Percentiles rank a stretch among this genome's conserved stretches.
Evolutionary conservation across 371 early-diverging fungal genomes (phyloP).

Genomic region (Basidiobolus meristosporus): DNA sequence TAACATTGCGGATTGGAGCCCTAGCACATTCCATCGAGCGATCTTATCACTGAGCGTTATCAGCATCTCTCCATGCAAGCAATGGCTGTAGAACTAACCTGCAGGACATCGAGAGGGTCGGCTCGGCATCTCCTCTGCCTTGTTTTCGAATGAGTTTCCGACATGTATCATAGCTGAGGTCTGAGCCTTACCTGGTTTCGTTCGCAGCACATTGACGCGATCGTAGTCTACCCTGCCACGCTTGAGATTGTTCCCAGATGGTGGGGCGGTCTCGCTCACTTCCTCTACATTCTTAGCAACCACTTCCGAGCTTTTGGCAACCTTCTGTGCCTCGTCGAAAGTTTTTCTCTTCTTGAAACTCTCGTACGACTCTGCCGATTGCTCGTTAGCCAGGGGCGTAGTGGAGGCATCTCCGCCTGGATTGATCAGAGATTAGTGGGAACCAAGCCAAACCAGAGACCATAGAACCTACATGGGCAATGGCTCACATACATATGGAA

Average conservation of each 20-base stretch:
- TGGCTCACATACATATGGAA: slow-evolving; percentile 64
- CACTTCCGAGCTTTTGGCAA: not conserved
- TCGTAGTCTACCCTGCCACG: slow-evolving; percentile 38
- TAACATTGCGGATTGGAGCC: slow-evolving; percentile 47
- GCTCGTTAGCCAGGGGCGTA: slow-evolving; percentile 22
- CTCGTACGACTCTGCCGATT: slow-evolving; percentile 15
- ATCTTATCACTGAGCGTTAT: slow-evolving; percentile 54
- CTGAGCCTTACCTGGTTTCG: slow-evolving; percentile 48
- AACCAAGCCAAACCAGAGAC: not conserved
- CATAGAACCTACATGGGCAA: slow-evolving; percentile 34
- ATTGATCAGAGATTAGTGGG: slow-evolving; percentile 1
- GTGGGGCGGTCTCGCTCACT: not conserved
- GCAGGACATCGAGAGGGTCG: slow-evolving; percentile 68
- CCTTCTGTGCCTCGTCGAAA: slow-evolving; percentile 2
- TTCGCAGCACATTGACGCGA: slow-evolving; percentile 34
- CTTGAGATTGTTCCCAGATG: slow-evolving; percentile 4
- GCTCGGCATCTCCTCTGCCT: slow-evolving; percentile 54
- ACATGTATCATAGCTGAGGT: too few relatives aligned
- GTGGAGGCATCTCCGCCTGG: slow-evolving; percentile 66
- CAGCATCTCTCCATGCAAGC: not conserved
- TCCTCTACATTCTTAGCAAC: not conserved
- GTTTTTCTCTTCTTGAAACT: slow-evolving; percentile 3
- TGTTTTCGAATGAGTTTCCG: too few relatives aligned
- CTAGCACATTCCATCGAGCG: slow-evolving; percentile 66
- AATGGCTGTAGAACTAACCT: slow-evolving; percentile 15